Evolutionary conservation across 768 basidiomycete genomes (phyloP), one percentile per base, ranked within the genome.

Genomic region (Porpolomopsis calyptriformis): DNA sequence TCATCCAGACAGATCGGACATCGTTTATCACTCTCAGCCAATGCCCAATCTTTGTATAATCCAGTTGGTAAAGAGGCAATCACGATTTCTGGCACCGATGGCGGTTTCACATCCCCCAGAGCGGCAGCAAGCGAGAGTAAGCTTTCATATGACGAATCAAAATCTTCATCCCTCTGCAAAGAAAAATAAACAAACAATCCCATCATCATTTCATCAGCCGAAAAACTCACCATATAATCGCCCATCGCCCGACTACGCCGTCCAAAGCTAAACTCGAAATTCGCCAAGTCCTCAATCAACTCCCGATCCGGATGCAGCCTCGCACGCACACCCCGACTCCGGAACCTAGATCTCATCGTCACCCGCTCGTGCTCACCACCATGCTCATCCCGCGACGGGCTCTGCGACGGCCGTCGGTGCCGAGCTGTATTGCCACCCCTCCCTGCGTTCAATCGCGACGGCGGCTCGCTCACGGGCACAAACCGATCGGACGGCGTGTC

Each of bases 1-100:
- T 90, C 86, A 50, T 89, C 86, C 51, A 89, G 62, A 56, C 87
- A 90, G 44, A 90, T 89, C 1, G 87, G 85, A 60, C 87, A 90
- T 37, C 85, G 72, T 46, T 74, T 66, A 51, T 89, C 86, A 46
- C 78, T 78, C 31, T 80, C 80, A 1, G 68, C 58, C 4, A 67
- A 75, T 37, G 70, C 72, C 82, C 83, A 87, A 25, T 85, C 83
- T 53, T 74, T 75, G 60, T 79, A 88, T 18, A 67, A 58, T 0
- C 69, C 80, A 12, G 68, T 76, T 16, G 83, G 78, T 42, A 88
- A 62, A 0, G 69, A 64, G 10, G 74, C 61, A 39, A 90, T 64
- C 24, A 85, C 68, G 6, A 78, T 65, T 1, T 72, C 70, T 2
- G 85, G 78, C 1, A 82, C 83, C 18, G 72, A 72, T 22, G 71